phyloP scores from a whole-genome alignment of 257 asterid species.

The Primulina tabacum region DNA sequence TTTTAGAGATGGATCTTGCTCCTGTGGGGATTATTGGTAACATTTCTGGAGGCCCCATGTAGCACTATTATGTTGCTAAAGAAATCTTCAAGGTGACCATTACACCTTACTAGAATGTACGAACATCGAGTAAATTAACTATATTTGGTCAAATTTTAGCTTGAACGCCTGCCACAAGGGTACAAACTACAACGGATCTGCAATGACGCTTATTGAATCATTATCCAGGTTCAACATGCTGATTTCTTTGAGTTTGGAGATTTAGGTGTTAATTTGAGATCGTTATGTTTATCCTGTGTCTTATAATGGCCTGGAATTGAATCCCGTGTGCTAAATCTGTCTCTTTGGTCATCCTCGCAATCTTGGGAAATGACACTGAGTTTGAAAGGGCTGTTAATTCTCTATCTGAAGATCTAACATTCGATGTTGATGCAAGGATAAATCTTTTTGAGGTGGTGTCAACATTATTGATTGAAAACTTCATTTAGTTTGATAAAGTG shows the following conservation, averaged over 20 bases:
- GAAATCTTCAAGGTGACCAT: conserved; percentile 44
- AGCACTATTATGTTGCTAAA: background rate
- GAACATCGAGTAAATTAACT: conserved; percentile 20
- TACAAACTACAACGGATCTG: conserved; percentile 77
- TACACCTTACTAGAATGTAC: conserved; percentile 12
- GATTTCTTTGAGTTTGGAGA: conserved; percentile 17
- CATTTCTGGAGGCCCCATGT: conserved; percentile 8
- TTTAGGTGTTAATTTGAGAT: conserved; percentile 21
- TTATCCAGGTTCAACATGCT: conserved; percentile 61
- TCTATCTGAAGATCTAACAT: conserved; percentile 79
- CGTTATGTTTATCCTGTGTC: conserved; percentile 14
- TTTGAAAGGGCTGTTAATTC: conserved; percentile 78
- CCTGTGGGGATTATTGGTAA: conserved; percentile 85
- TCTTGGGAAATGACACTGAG: conserved; percentile 81
- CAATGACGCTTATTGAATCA: conserved; percentile 88
- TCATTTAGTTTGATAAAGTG: conserved; percentile 42
- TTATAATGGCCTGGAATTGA: background rate
- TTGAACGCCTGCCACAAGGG: conserved; percentile 71
- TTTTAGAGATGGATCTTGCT: conserved; percentile 68
- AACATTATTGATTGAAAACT: conserved; percentile 10
- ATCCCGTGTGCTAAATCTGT: background rate
- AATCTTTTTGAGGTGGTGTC: conserved; percentile 85
- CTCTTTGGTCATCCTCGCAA: conserved; percentile 54
- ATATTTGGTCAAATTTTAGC: conserved; percentile 42
- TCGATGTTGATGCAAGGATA: conserved; percentile 87